Conservation (phyloP, 805 yeast species). For the Candida vaughaniae region DNA sequence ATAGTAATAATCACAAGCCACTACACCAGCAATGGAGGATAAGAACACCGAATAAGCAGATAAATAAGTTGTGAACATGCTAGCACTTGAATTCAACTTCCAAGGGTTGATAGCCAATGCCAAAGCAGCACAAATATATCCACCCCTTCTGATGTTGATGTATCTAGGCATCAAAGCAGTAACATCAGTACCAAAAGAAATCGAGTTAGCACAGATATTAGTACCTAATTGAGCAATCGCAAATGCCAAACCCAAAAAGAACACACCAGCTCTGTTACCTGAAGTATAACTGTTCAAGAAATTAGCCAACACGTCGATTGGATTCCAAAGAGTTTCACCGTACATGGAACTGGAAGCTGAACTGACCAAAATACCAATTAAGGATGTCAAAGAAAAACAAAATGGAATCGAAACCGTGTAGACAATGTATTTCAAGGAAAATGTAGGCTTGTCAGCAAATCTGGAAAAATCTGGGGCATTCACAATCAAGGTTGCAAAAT, state of each 20-base stretch:
- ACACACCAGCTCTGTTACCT: slow-evolving; percentile 44
- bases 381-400: slow-evolving; percentile 75
- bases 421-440: slow-evolving; percentile 38
- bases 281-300: slow-evolving; percentile 49
- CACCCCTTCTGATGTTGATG: slow-evolving; percentile 42
- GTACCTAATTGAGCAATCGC: slow-evolving; percentile 45
- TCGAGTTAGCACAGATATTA: slow-evolving; percentile 41
- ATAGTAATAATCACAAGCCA: slow-evolving; percentile 44
- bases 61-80: slow-evolving; percentile 42
- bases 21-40: slow-evolving; percentile 43
- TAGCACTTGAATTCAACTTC: slow-evolving; percentile 39
- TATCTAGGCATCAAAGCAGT: slow-evolving; percentile 40
- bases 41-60: slow-evolving; percentile 45
- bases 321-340: slow-evolving; percentile 78
- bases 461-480: slow-evolving; percentile 91
- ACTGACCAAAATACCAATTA: slow-evolving; percentile 82
- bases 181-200: slow-evolving; percentile 42
- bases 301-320: slow-evolving; percentile 68
- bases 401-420: slow-evolving; percentile 67
- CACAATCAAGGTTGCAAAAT: slow-evolving; percentile 84
- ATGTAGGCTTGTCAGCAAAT: slow-evolving; percentile 55
- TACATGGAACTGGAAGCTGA: slow-evolving; percentile 71
- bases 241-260: slow-evolving; percentile 36
- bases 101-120: slow-evolving; percentile 43
- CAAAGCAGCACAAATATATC: slow-evolving; percentile 38